These are phyloP conservation scores for Candida sithepensis DNA, from an alignment of 805 yeast species.

Conservation along the genomic window DNA sequence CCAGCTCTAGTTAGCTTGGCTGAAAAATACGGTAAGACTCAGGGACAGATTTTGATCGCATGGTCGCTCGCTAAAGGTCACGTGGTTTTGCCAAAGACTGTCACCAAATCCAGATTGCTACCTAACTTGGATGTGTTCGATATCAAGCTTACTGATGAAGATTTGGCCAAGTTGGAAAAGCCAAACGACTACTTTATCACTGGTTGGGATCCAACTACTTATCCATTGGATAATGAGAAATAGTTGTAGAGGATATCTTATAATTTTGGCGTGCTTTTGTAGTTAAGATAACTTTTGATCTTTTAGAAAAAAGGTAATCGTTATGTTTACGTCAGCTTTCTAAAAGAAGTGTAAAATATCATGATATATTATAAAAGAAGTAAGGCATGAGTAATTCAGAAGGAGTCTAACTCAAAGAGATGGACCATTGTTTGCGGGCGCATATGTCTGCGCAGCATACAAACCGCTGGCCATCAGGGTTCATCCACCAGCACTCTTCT, in stretches of 20 bases:
- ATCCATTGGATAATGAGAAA: background rate
- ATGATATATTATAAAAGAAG: background rate
- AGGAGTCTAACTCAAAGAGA: background rate
- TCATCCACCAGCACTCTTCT: background rate
- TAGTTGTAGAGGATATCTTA: background rate
- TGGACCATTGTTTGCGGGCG: background rate
- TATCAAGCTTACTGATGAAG: constrained; percentile 37
- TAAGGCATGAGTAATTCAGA: background rate
- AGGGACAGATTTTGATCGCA: constrained; percentile 59
- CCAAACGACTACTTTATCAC: constrained; percentile 13
- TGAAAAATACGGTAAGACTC: constrained; percentile 42
- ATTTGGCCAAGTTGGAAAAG: constrained; percentile 32
- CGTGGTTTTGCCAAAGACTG: constrained; percentile 38
- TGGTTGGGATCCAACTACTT: constrained; percentile 21
- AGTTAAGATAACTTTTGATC: too few species aligned
- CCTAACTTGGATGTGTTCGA: constrained; percentile 41
- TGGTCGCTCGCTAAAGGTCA: constrained; percentile 69
- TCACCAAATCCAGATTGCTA: constrained; percentile 32
- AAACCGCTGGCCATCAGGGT: background rate
- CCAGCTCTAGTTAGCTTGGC: constrained; percentile 42
- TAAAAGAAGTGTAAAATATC: background rate
- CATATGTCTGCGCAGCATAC: background rate
- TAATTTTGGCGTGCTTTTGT: too few species aligned
- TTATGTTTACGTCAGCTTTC: too few species aligned
- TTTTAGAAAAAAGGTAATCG: too few species aligned